A percentile compares a stretch with the other conserved stretches of the same genome.
phyloP scores from a whole-genome alignment of 768 basidiomycete species.

The Collybia nuda region DNA sequence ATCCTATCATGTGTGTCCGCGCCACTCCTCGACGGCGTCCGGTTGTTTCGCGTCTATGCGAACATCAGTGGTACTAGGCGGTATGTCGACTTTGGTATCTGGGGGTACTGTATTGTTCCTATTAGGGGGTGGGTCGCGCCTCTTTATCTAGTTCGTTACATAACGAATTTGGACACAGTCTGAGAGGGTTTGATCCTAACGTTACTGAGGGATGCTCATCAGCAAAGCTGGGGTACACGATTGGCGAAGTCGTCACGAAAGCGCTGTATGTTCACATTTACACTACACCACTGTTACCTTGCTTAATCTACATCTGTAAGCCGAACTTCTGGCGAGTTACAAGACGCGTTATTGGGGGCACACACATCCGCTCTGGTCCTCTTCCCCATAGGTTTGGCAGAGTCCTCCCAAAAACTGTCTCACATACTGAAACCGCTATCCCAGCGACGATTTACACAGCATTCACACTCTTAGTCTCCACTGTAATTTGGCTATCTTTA shows the following conservation, averaged over 20 bases:
- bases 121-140: conserved; percentile 7
- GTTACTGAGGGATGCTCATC: conserved; percentile 14
- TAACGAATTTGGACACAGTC: not conserved
- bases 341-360: conserved; percentile 3
- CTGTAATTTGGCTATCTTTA: no score
- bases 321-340: not conserved
- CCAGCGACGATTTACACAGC: no score
- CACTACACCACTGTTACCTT: not conserved
- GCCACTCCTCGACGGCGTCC: conserved; percentile 11
- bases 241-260: conserved; percentile 10
- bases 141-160: not conserved
- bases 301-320: not conserved
- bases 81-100: conserved; percentile 17
- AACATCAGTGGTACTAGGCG: conserved; percentile 5
- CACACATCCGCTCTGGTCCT: conserved; percentile 13
- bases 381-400: conserved; percentile 14
- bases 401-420: conserved; percentile 1
- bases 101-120: conserved; percentile 18
- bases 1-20: conserved; percentile 16
- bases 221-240: conserved; percentile 11
- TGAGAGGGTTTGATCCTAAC: conserved; percentile 6
- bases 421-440: not conserved
- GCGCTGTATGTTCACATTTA: conserved; percentile 10
- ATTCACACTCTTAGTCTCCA: no score
- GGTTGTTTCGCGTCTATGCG: conserved; percentile 13